Base-by-base conservation (phyloP, 352 stramenopile species). In the Phytophthora idaei region DNA sequence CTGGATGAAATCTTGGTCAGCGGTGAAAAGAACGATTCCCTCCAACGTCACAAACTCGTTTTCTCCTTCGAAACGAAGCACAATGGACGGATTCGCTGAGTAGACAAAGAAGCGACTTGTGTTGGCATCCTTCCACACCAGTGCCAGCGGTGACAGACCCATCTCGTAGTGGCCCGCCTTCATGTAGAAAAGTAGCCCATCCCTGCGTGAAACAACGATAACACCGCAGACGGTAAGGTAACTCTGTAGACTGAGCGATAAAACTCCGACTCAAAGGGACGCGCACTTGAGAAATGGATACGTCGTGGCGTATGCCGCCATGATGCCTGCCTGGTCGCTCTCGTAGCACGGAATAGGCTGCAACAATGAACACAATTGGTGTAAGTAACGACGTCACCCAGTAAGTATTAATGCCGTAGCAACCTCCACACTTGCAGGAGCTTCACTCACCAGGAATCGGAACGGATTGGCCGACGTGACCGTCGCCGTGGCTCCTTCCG, bases 161-260 rank as follows among this genome's bases (percentile, higher is more conserved):
- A 95, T 80, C n/a, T 92, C 83, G 61, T 98, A 98, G 54, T 97
- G 85, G 2, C 80, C 90, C 7, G 85, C 78, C 64, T 97, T 97
- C 74, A 93, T 83, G 73, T 92, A 92, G 53, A 98, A 98, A 8
- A 98, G 61, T 34, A 98, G 73, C 1, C 91, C 92, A 61, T 98
- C 92, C 63, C 89, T 96, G 63, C 7, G 47, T 10, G 45, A 41
- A 17, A 67, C 27, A 37, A 21, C 21, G 21, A 21, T 21, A 21
- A 21, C 21, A 21, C 21, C 21, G 21, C 21, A 21, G 21, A 21
- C 21, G 21, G 21, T 21, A 21, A 21, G 21, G 21, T 21, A 21
- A 21, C 21, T 21, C 21, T 21, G 21, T 21, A 21, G 21, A 21
- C 21, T 21, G 21, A 21, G 21, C 21, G 21, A 21, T 21, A 21